Evolutionary conservation across 139 green algal genomes (phyloP), one percentile per base, ranked within the genome.

Genomic region (Microglena sp.): DNA sequence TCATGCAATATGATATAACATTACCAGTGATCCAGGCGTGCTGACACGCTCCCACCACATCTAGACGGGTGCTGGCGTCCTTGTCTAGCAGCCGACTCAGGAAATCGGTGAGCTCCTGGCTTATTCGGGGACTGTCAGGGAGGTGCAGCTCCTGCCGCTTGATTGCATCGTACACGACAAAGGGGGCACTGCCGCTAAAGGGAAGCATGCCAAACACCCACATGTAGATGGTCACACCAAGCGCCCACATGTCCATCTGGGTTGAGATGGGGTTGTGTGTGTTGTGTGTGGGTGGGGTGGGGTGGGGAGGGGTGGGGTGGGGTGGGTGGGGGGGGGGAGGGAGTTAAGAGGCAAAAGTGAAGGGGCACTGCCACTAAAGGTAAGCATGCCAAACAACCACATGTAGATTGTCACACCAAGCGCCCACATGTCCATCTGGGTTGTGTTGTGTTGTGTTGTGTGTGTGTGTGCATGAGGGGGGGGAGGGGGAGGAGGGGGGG

Each of bases 161-260:
- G 55, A 84, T 81, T 46, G 8, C 40, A 21, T 68, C 67, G 34
- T 84, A 84, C 54, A 84, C 72, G 26, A 76, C 50, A 45, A 74
- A 81, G 28, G 78, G 71, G 22, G 68, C 64, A 0, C 26, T 57
- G 40, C 81, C 79, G 30, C 64, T 73, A 64, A 82, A 85, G 0
- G 79, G 79, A 69, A 85, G 72, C 55, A 72, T 54, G 29, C 79
- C 79, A 60, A 68, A 85, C 30, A 74, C 45, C 76, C 75, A 82
- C 69, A 79, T 62, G 67, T 75, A 85, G 21, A 82, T 43, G 40
- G 72, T 82, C 21, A 85, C 79, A 45, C 79, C 79, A 26, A 82
- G 64, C 0, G 79, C 79, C 79, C 79, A 85, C 63, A 81, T 72
- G 69, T 85, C 78, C 63, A 82, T 68, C 73, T 81, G 69, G 6